These are phyloP conservation scores for Saccharomycopsis sp. DNA, from an alignment of 805 yeast species.

Conservation along the genomic window DNA sequence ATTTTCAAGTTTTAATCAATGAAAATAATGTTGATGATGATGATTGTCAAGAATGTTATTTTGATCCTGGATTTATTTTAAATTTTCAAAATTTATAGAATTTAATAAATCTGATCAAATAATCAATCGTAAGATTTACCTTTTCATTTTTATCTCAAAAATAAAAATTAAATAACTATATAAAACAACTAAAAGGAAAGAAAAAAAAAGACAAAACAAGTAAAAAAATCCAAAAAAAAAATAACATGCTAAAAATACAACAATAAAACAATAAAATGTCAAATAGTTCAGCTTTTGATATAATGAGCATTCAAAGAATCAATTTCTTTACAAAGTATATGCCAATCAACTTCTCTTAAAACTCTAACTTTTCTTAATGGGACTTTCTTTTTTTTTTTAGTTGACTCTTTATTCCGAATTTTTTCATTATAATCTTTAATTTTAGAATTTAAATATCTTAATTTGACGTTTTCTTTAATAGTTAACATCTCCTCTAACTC, in stretches of 20 bases:
- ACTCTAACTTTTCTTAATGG: constrained; percentile 8
- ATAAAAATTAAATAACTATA: background rate
- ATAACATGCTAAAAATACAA: background rate
- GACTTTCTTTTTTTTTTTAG: constrained; percentile 15
- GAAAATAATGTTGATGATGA: constrained; percentile 74
- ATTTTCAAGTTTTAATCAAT: constrained; percentile 81
- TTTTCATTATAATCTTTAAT: constrained; percentile 12
- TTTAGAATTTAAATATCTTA: constrained; percentile 12
- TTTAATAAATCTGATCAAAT: too few relatives aligned
- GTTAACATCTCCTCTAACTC: constrained; percentile 28
- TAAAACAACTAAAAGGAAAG: background rate
- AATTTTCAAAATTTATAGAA: background rate
- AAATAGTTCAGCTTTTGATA: constrained; percentile 9
- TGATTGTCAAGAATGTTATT: constrained; percentile 73
- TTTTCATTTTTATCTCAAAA: too few relatives aligned
- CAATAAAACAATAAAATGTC: constrained; percentile 2
- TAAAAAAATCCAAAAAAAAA: background rate
- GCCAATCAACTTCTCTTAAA: constrained; percentile 77
- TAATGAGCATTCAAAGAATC: constrained; percentile 48
- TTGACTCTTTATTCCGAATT: background rate
- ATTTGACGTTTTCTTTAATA: constrained; percentile 16
- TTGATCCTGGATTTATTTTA: constrained; percentile 43
- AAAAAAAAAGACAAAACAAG: background rate
- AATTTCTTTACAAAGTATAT: constrained; percentile 72
- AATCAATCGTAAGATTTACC: too few relatives aligned